Evolutionary conservation across 371 early-diverging fungal genomes (phyloP), one percentile per base, ranked within the genome.

Genomic region (Apophysomyces elegans): DNA sequence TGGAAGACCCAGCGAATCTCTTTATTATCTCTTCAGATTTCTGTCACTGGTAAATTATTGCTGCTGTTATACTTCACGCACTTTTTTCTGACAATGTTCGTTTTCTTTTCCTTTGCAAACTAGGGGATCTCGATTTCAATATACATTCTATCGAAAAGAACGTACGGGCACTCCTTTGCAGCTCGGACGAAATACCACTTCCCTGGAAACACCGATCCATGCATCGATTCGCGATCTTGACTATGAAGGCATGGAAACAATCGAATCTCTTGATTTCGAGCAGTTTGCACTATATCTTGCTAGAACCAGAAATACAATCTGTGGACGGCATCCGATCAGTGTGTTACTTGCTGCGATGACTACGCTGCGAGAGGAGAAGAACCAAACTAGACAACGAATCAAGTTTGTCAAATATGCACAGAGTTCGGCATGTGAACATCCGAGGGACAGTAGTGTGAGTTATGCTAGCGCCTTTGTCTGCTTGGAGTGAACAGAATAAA

Each of bases 11-110:
- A 2, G 67, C 80, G 45, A 92, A 86, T 56, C 73, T 95, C 12
- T 96, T 97, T 78, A 85, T 97, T 39, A 82, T 98, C 18, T 97
- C 97, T 11, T 92, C 93, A 2, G 98, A 98, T 71, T 98, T 98
- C 71, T 97, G 98, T 76, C 98, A 98, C 69, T 98, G 96, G 91
- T 93, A 81, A 67, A 66, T 66, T 82, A 26, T 26, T 26, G 32
- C 3, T 26, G 32, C 32, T 26, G 32, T 2, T 26, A 26, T 26
- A 26, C 32, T 26, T 26, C 32, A 26, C 32, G 32, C 32, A 26
- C 32, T 26, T 26, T 26, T 26, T 26, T 26, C 32, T 26, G 32
- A 26, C 32, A 2, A 26, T 26, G 32, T 26, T 26, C 32, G 1
- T 26, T 26, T 26, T 3, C 32, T 26, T 26, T 26, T 26, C 32